These are phyloP conservation scores for Jatropha podagrica DNA, from an alignment of 441 rosid species.

Conservation along the genomic window DNA sequence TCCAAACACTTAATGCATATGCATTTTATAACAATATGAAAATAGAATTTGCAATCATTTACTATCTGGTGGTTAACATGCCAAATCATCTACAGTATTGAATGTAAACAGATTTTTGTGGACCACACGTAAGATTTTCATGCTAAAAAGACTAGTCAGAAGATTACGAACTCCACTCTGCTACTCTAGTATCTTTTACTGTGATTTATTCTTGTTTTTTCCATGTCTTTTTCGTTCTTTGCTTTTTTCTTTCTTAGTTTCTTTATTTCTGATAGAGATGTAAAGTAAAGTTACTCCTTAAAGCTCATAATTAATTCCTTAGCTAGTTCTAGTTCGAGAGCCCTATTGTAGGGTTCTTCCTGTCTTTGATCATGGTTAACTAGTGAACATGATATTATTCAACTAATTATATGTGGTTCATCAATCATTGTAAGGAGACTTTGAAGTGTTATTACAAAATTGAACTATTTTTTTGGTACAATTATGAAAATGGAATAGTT, in stretches of 20 bases:
- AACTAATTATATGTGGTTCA: not conserved
- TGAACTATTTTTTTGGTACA: not conserved
- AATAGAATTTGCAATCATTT: not conserved
- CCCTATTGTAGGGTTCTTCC: not conserved
- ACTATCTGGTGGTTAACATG: not conserved
- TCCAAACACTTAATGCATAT: not conserved
- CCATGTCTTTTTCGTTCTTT: not conserved
- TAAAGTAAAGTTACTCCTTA: not conserved
- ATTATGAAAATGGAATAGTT: not conserved
- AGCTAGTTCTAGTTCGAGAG: not conserved
- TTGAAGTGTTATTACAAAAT: not conserved
- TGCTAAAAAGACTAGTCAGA: not conserved
- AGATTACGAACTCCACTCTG: not conserved
- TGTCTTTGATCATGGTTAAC: not conserved
- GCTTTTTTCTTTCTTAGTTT: not conserved
- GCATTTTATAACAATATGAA: not conserved
- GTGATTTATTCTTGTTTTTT: not conserved
- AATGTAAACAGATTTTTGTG: not conserved
- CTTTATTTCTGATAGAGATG: not conserved
- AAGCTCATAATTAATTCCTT: not conserved
- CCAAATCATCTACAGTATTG: not conserved
- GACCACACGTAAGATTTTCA: not conserved
- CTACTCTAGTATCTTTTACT: too few relatives aligned
- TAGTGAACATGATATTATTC: not conserved
- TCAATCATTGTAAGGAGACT: not conserved